A percentile compares a stretch with the other conserved stretches of the same genome.
These are phyloP conservation scores for Talaromyces marneffei DNA, from an alignment of 2,329 filamentous ascomycete genomes.

Conservation along the genomic window DNA sequence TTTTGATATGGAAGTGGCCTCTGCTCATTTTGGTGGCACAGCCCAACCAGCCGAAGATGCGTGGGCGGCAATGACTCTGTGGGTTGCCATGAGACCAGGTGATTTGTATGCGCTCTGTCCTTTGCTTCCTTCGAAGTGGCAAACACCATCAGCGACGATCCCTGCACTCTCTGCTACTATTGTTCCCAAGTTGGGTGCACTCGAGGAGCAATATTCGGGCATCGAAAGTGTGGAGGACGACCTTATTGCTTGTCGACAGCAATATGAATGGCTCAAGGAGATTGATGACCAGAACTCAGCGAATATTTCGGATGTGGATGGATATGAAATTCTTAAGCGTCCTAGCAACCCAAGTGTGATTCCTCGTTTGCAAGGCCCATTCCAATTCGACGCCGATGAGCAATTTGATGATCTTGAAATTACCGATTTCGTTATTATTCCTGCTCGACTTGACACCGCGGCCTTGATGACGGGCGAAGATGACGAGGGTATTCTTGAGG, in stretches of 20 bases:
- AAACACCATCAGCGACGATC: conserved; percentile 67
- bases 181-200: conserved; percentile 59
- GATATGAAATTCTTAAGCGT: conserved; percentile 51
- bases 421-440: conserved; percentile 56
- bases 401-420: conserved; percentile 51
- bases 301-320: conserved; percentile 35
- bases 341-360: conserved; percentile 51
- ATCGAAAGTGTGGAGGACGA: conserved; percentile 40
- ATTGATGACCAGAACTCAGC: conserved; percentile 51
- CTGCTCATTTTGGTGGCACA: conserved; percentile 78
- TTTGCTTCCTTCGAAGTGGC: conserved; percentile 80
- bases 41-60: conserved; percentile 54
- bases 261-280: conserved; percentile 55
- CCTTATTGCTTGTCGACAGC: conserved; percentile 46
- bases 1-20: conserved; percentile 89
- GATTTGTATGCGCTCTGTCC: conserved; percentile 93
- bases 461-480: conserved; percentile 50
- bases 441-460: conserved; percentile 47
- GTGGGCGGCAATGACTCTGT: conserved; percentile 94
- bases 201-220: conserved; percentile 33
- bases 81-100: conserved; percentile 90
- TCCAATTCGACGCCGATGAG: conserved; percentile 47
- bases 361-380: conserved; percentile 58
- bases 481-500: conserved; percentile 37
- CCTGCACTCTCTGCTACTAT: conserved; percentile 79